Conservation (phyloP, 2,329 filamentous ascomycete species). For the Ascochyta lentis region DNA sequence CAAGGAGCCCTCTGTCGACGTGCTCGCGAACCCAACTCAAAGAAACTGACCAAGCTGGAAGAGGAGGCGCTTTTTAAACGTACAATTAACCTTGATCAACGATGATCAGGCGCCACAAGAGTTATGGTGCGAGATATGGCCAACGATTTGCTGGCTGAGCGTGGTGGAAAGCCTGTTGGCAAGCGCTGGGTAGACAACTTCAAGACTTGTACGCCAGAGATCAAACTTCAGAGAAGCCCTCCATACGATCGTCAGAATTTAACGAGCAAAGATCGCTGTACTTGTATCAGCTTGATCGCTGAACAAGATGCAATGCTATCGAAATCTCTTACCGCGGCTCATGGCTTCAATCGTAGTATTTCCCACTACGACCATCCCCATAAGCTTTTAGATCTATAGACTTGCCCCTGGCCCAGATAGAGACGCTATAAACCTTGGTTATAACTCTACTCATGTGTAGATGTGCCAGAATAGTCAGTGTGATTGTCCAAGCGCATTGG, state of each 20-base stretch:
- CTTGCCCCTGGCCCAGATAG: too few species aligned
- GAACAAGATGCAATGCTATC: too few species aligned
- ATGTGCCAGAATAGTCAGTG: too few species aligned
- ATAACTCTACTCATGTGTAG: too few species aligned
- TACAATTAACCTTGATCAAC: background rate
- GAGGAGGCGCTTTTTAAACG: background rate
- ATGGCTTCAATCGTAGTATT: too few species aligned
- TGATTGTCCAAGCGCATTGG: too few species aligned
- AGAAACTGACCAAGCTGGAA: background rate
- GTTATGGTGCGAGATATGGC: background rate
- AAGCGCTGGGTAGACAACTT: background rate
- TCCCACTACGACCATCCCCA: too few species aligned
- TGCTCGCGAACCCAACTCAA: background rate
- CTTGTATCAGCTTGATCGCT: too few species aligned
- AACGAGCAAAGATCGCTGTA: too few species aligned
- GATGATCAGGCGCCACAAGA: background rate
- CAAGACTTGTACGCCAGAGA: background rate
- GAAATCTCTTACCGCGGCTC: too few species aligned
- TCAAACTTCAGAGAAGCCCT: constrained; percentile 42
- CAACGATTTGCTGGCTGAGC: background rate
- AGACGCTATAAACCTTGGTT: too few species aligned
- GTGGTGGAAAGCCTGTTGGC: background rate
- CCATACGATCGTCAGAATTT: background rate
- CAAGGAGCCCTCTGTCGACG: background rate
- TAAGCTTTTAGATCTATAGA: too few species aligned